Evolutionary conservation across 164 flowering plant genomes (phyloP), one percentile per base, ranked within the genome.

Genomic region (Paratinospora sagittata): DNA sequence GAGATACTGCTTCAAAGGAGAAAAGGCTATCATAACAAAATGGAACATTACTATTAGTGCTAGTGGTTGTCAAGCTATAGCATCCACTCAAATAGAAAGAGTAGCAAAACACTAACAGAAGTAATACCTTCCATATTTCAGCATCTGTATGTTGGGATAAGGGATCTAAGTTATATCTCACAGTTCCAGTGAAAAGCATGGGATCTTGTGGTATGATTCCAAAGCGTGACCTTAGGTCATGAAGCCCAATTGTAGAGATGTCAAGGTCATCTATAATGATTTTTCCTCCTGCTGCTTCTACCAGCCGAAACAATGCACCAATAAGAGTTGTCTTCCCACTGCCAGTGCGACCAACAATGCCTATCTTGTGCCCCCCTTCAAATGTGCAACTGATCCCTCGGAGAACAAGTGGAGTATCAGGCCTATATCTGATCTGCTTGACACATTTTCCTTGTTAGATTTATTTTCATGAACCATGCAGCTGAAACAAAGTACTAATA

Each of bases 301-400:
- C 89, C 69, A 88, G 66, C 17, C 91, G 87, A 70, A 88, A 88
- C 78, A 88, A 74, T 11, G 86, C 85, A 69, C 91, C 70, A 12
- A 91, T 85, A 17, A 91, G 76, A 27, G 92, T 89, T 14, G 89
- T 84, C 72, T 91, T 91, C 68, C 97, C 97, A 76, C 94, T 88
- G 8, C 97, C 94, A 13, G 95, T 91, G 64, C 97, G 71, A 8
- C 97, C 97, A 76, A 91, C 97, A 55, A 90, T 84, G 21, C 97
- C 96, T 62, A 90, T 82, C 71, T 85, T 92, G 61, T 83, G 78
- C 14, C 92, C 88, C 74, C 90, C 96, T 81, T 84, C 81, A 74
- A 90, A 82, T 65, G 70, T 86, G 76, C 88, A 85, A 66, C 73
- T 86, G 63, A 92, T 85, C 21, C 97, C 97, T 9, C 43, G 80